These are phyloP conservation scores for Tranzscheliella williamsii DNA, from an alignment of 1,284 basidiomycete species.

Conservation along the genomic window DNA sequence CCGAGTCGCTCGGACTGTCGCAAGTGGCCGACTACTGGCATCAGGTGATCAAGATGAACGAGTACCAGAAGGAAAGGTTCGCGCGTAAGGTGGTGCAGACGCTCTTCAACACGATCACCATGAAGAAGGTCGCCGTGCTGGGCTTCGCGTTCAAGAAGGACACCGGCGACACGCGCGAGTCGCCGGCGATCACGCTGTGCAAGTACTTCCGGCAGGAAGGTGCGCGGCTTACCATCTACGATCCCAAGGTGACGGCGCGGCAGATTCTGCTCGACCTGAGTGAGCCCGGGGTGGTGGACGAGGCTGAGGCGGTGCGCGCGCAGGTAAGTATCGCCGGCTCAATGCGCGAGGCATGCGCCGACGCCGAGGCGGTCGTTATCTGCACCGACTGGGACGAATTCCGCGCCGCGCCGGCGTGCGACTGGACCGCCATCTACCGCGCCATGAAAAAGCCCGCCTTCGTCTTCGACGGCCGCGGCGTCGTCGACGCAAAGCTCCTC, in stretches of 20 bases:
- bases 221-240: constrained; percentile 84
- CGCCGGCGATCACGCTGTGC: constrained; percentile 91
- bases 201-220: constrained; percentile 89
- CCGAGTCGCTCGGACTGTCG: constrained; percentile 87
- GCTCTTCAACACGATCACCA: constrained; percentile 95
- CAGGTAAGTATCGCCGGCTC: constrained; percentile 77
- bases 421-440: constrained; percentile 83
- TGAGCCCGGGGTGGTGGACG: constrained; percentile 66
- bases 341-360: constrained; percentile 82
- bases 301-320: constrained; percentile 72
- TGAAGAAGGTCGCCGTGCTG: constrained; percentile 93
- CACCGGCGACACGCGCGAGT: constrained; percentile 72
- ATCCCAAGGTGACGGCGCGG: constrained; percentile 73
- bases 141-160: constrained; percentile 69
- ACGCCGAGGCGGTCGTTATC: constrained; percentile 88
- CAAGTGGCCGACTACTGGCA: constrained; percentile 98
- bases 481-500: constrained; percentile 79
- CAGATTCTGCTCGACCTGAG: constrained; percentile 66
- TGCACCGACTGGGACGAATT: constrained; percentile 80
- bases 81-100: constrained; percentile 65
- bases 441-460: constrained; percentile 84
- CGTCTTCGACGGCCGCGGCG: constrained; percentile 81
- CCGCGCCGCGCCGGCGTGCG: constrained; percentile 68
- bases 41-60: constrained; percentile 62
- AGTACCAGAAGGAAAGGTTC: constrained; percentile 59